Evolutionary conservation across 2,329 filamentous ascomycete species (phyloP), one percentile per base, ranked within the genome.

Genomic region (Biscogniauxia sp.): DNA sequence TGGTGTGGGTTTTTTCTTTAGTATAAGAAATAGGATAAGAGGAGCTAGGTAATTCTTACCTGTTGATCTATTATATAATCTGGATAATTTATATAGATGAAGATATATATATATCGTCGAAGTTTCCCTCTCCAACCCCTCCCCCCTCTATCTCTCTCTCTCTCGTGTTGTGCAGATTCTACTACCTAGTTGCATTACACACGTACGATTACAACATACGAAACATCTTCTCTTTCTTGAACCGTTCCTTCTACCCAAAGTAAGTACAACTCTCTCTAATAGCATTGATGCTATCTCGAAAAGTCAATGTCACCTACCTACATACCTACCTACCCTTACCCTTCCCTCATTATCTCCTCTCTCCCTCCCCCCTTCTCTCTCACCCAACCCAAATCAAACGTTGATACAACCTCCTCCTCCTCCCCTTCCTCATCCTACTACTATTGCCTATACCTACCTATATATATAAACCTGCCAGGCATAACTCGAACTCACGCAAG

Each of bases 401-500:
- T 17, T 45, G 37, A 11, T 45, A 23, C 2, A 23, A 23, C 23
- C 23, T 32, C 28, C 11, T 11, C 11, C 28, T 32, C 28, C 11
- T 11, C 15, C 13, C 15, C 37, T 41, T 4, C 13, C 13, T 45
- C 37, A 11, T 45, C 37, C 15, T 45, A n/a, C 15, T n/a, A 5
- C 11, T 45, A 28, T 53, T 58, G 56, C 51, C 28, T 58, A 55
- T 13, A 59, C 51, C 41, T 19, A 55, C 19, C 20, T n/a, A 56
- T 41, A 56, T 58, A 56, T 41, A 49, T 58, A 57, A 9, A 59
- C 52, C 20, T 17, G 53, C 15, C 9, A 3, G 23, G 52, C 57
- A 59, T 45, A 45, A 45, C 37, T 45, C n/a, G 17, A 45, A 45
- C 37, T 45, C 37, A 45, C 37, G 73, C 72, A 77, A 32, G 7